Evolutionary conservation across 345 rosid species (phyloP).

Genomic region (Camelina hispida): DNA sequence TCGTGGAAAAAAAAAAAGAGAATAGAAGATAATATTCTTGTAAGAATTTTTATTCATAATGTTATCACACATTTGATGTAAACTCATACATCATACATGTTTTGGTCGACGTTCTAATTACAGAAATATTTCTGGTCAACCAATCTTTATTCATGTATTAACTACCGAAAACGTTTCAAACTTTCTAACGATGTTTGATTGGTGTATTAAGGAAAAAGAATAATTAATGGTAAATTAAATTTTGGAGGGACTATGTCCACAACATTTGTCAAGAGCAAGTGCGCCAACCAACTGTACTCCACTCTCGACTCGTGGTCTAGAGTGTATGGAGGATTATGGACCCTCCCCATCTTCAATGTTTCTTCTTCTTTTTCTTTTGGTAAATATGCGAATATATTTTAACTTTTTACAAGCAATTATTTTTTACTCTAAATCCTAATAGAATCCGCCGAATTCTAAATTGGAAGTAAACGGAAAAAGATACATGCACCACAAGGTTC

Average conservation of each 20-base stretch:
- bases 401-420: not conserved
- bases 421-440: slow-evolving; percentile 1
- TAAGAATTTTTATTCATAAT: not conserved
- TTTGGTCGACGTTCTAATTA: not conserved
- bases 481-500: slow-evolving; percentile 35
- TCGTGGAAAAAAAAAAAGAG: too few species aligned
- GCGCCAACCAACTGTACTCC: slow-evolving; percentile 37
- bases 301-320: slow-evolving; percentile 24
- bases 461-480: slow-evolving; percentile 41
- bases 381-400: slow-evolving; percentile 22
- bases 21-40: not conserved
- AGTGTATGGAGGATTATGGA: slow-evolving; percentile 1
- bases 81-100: not conserved
- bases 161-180: not conserved
- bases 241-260: slow-evolving; percentile 31
- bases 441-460: slow-evolving; percentile 21
- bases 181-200: not conserved
- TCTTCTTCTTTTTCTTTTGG: slow-evolving; percentile 1
- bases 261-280: slow-evolving; percentile 17
- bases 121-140: not conserved
- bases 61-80: not conserved
- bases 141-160: not conserved
- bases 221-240: not conserved
- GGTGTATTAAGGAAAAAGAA: not conserved
- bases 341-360: slow-evolving; percentile 28